These are phyloP conservation scores for Penicillium italicum DNA, from an alignment of 2,329 filamentous ascomycete genomes.

Conservation along the genomic window DNA sequence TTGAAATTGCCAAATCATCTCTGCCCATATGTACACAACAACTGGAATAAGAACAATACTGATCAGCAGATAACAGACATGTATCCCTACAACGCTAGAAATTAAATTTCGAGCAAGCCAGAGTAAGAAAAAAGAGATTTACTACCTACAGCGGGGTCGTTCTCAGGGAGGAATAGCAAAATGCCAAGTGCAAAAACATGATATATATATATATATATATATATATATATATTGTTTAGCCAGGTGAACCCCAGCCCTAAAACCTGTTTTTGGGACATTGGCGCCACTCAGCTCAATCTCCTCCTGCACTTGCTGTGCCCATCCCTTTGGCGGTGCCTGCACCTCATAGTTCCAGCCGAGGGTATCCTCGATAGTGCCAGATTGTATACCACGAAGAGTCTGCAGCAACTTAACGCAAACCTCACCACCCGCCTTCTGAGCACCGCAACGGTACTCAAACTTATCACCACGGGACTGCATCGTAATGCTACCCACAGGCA, in stretches of 20 bases:
- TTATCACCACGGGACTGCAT: slow-evolving; percentile 58
- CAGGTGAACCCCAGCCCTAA: background rate
- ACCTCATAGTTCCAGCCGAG: slow-evolving; percentile 65
- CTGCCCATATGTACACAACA: background rate
- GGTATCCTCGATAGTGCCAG: slow-evolving; percentile 70
- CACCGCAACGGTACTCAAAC: slow-evolving; percentile 51
- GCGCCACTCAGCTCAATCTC: slow-evolving; percentile 20
- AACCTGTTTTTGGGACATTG: slow-evolving; percentile 27
- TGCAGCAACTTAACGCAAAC: slow-evolving; percentile 68
- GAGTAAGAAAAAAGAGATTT: background rate
- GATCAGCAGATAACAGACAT: too few relatives aligned
- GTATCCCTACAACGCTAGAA: background rate
- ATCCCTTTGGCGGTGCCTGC: slow-evolving; percentile 33
- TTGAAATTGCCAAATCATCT: too few relatives aligned
- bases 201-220: too few relatives aligned
- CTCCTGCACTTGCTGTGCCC: slow-evolving; percentile 23
- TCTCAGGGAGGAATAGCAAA: too few relatives aligned
- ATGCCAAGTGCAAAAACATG: too few relatives aligned
- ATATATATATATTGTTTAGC: too few relatives aligned
- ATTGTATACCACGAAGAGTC: slow-evolving; percentile 80
- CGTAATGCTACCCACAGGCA: slow-evolving; percentile 88
- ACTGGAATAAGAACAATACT: background rate
- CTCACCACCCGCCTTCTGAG: slow-evolving; percentile 55
- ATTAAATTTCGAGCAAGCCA: background rate
- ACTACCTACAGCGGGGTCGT: background rate